phyloP scores from a whole-genome alignment of 208 protist species.

The Trypanosoma scelopori region DNA sequence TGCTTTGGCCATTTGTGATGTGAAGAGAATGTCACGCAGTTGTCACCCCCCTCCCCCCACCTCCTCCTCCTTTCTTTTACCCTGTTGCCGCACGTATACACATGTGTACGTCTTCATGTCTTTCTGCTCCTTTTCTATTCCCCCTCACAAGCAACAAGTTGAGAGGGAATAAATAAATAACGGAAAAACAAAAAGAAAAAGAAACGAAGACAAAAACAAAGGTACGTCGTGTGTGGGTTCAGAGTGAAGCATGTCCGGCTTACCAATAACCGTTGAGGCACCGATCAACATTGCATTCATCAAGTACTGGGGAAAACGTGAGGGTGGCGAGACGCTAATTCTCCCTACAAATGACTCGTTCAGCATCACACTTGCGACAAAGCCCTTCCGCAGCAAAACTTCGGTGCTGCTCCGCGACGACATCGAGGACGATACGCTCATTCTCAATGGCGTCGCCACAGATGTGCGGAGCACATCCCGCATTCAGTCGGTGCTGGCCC shows the following conservation, averaged over 20 bases:
- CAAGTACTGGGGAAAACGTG: slow-evolving; percentile 99
- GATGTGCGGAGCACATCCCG: slow-evolving; percentile 70
- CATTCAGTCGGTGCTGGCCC: slow-evolving; percentile 74
- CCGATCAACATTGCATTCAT: slow-evolving; percentile 99
- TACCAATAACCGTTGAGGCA: slow-evolving; percentile 87
- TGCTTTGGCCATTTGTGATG: slow-evolving; percentile 5
- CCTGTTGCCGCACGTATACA: background rate
- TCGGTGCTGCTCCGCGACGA: slow-evolving; percentile 82
- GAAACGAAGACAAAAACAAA: no score
- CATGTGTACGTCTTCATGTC: background rate
- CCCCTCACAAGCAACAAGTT: background rate
- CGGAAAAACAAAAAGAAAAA: no score
- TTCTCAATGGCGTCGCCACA: slow-evolving; percentile 93
- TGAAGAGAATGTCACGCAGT: background rate
- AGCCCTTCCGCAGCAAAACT: slow-evolving; percentile 94
- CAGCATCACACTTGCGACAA: slow-evolving; percentile 94
- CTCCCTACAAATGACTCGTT: slow-evolving; percentile 97
- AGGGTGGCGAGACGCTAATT: slow-evolving; percentile 91
- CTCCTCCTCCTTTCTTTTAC: background rate
- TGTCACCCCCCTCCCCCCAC: background rate
- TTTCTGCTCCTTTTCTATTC: background rate
- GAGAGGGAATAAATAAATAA: no score
- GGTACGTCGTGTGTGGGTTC: slow-evolving; percentile 4
- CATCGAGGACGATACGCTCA: slow-evolving; percentile 85
- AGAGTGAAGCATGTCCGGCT: slow-evolving; percentile 10